Conservation (phyloP, 1,284 basidiomycete species). For the Entoloma clypeatum region DNA sequence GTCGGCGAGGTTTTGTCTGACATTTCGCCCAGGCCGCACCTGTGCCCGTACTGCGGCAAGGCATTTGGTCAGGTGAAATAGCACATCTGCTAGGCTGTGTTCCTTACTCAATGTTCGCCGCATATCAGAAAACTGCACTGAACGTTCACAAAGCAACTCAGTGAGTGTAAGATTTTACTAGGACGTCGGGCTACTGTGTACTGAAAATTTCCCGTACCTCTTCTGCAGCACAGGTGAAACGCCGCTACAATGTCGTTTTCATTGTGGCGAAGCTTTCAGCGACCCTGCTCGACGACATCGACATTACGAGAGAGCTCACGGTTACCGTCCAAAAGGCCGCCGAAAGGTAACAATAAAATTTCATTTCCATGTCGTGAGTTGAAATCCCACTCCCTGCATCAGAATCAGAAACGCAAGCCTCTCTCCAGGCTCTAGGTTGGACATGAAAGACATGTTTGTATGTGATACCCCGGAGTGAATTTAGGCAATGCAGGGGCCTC, state of each 20-base stretch:
- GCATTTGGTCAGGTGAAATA: conserved; percentile 18
- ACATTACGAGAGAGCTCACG: conserved; percentile 52
- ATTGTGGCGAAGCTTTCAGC: conserved; percentile 51
- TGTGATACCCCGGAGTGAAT: too few species aligned
- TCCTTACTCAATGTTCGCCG: background rate
- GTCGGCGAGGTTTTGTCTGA: background rate
- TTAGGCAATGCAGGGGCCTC: too few species aligned
- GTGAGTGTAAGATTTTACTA: conserved; percentile 7
- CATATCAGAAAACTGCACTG: conserved; percentile 20
- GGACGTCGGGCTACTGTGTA: background rate
- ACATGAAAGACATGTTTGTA: too few species aligned
- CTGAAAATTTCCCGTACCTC: background rate
- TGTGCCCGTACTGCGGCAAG: conserved; percentile 16
- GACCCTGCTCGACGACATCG: conserved; percentile 62
- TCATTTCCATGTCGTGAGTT: too few species aligned
- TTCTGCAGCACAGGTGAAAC: conserved; percentile 18
- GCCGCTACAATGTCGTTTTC: conserved; percentile 15
- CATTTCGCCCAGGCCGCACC: conserved; percentile 14
- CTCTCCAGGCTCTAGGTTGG: too few species aligned
- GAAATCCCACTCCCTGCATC: too few species aligned
- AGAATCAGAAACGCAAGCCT: too few species aligned
- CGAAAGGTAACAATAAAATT: too few species aligned
- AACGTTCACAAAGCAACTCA: conserved; percentile 22
- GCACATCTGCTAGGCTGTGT: background rate
- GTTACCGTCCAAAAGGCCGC: conserved; percentile 49